phyloP scores from a whole-genome alignment of 371 early-diverging fungal species.

The Syncephalastrum sp. region DNA sequence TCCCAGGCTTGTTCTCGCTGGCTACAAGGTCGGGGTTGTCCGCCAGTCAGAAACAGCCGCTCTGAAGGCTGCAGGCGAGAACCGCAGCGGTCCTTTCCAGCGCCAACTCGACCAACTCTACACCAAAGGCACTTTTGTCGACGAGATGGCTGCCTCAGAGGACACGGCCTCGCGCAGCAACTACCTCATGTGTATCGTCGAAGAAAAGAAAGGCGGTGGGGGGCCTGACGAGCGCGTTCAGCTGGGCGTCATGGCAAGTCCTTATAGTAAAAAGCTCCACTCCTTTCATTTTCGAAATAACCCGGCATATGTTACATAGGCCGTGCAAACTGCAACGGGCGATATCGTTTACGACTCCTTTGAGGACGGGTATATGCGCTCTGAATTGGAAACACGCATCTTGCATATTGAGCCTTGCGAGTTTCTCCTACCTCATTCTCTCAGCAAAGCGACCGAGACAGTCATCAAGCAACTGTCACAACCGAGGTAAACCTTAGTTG shows the following conservation, averaged over 20 bases:
- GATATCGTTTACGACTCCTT: conserved; percentile 77
- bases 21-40: conserved; percentile 85
- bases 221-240: conserved; percentile 48
- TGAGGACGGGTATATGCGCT: conserved; percentile 66
- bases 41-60: conserved; percentile 88
- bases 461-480: conserved; percentile 40
- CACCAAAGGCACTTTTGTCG: conserved; percentile 80
- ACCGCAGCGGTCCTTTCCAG: conserved; percentile 72
- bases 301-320: conserved; percentile 17
- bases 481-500: conserved; percentile 14
- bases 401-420: conserved; percentile 78
- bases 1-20: conserved; percentile 72
- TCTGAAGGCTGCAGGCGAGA: conserved; percentile 75
- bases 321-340: conserved; percentile 74
- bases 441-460: conserved; percentile 58
- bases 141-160: conserved; percentile 47
- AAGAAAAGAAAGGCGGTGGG: conserved; percentile 51
- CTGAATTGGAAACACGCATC: conserved; percentile 77
- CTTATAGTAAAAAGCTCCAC: neutral
- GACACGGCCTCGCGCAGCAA: conserved; percentile 18
- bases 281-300: neutral
- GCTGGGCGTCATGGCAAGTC: conserved; percentile 46
- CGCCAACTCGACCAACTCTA: conserved; percentile 74
- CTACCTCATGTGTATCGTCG: conserved; percentile 61
- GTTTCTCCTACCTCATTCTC: conserved; percentile 57